A percentile compares a stretch with the other conserved stretches of the same genome.
These are phyloP conservation scores for Hortaea werneckii DNA, from an alignment of 2,329 filamentous ascomycete species.

Conservation along the genomic window DNA sequence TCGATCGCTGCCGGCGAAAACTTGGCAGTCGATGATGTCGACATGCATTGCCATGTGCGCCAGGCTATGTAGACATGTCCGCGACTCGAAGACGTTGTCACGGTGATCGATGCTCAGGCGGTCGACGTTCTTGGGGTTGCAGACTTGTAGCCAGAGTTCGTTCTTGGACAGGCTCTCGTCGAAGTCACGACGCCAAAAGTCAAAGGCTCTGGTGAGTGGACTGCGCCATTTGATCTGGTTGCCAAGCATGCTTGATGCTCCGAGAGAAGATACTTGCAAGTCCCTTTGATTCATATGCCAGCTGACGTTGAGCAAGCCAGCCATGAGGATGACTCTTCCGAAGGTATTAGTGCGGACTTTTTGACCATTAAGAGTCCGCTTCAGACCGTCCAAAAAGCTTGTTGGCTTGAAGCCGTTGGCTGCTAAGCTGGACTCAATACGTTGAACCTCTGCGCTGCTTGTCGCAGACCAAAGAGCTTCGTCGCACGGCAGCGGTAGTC, in stretches of 20 bases:
- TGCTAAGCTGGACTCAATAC: conserved; percentile 69
- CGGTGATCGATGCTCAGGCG: conserved; percentile 34
- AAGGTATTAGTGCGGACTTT: conserved; percentile 87
- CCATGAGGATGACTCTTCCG: conserved; percentile 86
- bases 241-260: conserved; percentile 68
- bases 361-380: conserved; percentile 76
- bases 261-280: conserved; percentile 79
- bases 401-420: conserved; percentile 75
- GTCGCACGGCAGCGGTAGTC: conserved; percentile 81
- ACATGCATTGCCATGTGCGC: conserved; percentile 98
- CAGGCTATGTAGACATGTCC: conserved; percentile 81
- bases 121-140: conserved; percentile 21
- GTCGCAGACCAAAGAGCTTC: conserved; percentile 87
- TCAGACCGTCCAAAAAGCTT: conserved; percentile 83
- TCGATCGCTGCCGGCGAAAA: conserved; percentile 79
- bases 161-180: conserved; percentile 65
- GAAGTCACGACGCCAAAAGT: conserved; percentile 88
- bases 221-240: conserved; percentile 86
- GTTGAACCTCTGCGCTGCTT: conserved; percentile 74
- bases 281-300: conserved; percentile 98
- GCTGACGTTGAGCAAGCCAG: conserved; percentile 81
- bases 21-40: conserved; percentile 94
- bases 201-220: conserved; percentile 76
- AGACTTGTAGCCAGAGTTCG: conserved; percentile 25
- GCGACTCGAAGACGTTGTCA: conserved; percentile 72